These are phyloP conservation scores for Epichloe sibirici DNA, from an alignment of 2,329 filamentous ascomycete genomes.

Conservation along the genomic window DNA sequence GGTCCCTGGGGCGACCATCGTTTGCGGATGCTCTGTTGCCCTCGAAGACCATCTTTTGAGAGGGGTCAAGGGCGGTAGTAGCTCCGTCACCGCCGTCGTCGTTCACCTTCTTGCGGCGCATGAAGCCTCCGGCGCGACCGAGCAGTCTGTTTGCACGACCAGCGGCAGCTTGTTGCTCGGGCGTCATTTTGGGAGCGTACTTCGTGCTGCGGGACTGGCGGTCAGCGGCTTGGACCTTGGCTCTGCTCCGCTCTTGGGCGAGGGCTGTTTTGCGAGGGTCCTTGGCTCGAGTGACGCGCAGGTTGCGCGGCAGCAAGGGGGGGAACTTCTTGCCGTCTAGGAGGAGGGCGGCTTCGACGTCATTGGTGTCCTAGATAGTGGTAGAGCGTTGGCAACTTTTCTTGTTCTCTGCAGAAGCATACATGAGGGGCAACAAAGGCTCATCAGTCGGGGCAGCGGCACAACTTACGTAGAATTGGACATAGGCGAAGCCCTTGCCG, in stretches of 20 bases:
- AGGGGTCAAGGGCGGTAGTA: slow-evolving; percentile 23
- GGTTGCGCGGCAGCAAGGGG: slow-evolving; percentile 77
- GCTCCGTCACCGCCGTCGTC: slow-evolving; percentile 11
- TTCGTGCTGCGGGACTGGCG: slow-evolving; percentile 29
- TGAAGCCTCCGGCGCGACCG: slow-evolving; percentile 51
- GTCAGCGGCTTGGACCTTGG: slow-evolving; percentile 23
- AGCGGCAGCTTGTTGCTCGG: slow-evolving; percentile 56
- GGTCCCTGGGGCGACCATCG: slow-evolving; percentile 50
- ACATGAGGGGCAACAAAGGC: background rate
- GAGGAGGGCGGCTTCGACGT: slow-evolving; percentile 81
- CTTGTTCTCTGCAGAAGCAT: background rate
- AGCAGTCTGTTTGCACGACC: slow-evolving; percentile 66
- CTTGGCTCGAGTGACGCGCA: slow-evolving; percentile 81
- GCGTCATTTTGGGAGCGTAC: slow-evolving; percentile 59
- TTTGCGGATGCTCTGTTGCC: slow-evolving; percentile 60
- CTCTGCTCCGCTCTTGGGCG: slow-evolving; percentile 25
- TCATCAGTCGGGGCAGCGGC: background rate
- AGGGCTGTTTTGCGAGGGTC: slow-evolving; percentile 49
- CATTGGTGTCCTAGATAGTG: slow-evolving; percentile 53
- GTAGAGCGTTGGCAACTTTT: background rate
- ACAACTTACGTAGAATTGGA: slow-evolving; percentile 66
- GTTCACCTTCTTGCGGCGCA: slow-evolving; percentile 25
- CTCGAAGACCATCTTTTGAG: slow-evolving; percentile 69
- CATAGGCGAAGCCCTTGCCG: slow-evolving; percentile 94
- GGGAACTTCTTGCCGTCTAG: slow-evolving; percentile 87